phyloP scores from a whole-genome alignment of 768 basidiomycete species.

The Trametes cinnabarina region DNA sequence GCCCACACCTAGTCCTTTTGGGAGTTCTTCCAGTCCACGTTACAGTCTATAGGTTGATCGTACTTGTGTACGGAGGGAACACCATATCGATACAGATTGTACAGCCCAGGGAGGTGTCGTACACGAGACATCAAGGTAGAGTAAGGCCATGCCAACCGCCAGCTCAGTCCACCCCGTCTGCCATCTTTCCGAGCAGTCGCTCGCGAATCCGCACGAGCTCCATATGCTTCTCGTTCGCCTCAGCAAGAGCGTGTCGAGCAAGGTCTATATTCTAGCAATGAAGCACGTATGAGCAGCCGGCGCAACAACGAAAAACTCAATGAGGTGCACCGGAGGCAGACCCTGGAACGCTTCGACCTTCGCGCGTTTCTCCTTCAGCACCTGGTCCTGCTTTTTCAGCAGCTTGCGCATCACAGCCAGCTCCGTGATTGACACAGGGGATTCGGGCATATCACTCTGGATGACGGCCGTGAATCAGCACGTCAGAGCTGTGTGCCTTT shows the following conservation, averaged over 20 bases:
- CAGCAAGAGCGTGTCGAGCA: slow-evolving; percentile 41
- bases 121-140: too few relatives aligned
- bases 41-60: too few relatives aligned
- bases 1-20: too few relatives aligned
- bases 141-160: too few relatives aligned
- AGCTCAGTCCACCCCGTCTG: slow-evolving; percentile 33
- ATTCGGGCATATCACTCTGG: slow-evolving; percentile 34
- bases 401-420: slow-evolving; percentile 39
- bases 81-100: too few relatives aligned
- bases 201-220: slow-evolving; percentile 48
- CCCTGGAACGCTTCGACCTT: slow-evolving; percentile 49
- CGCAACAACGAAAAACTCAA: too few relatives aligned
- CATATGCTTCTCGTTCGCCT: slow-evolving; percentile 43
- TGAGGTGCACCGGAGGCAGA: slow-evolving; percentile 51
- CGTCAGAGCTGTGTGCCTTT: background rate
- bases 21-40: too few relatives aligned
- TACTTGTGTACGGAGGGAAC: background rate
- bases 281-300: background rate
- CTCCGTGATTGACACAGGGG: slow-evolving; percentile 38
- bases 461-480: background rate
- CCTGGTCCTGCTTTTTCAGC: slow-evolving; percentile 37
- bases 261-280: slow-evolving; percentile 42
- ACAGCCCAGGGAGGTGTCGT: too few relatives aligned
- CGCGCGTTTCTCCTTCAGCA: slow-evolving; percentile 42
- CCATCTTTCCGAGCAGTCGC: slow-evolving; percentile 46